Evolutionary conservation across 1,284 basidiomycete species (phyloP).

Genomic region (Pseudozyma tsukubaensis): DNA sequence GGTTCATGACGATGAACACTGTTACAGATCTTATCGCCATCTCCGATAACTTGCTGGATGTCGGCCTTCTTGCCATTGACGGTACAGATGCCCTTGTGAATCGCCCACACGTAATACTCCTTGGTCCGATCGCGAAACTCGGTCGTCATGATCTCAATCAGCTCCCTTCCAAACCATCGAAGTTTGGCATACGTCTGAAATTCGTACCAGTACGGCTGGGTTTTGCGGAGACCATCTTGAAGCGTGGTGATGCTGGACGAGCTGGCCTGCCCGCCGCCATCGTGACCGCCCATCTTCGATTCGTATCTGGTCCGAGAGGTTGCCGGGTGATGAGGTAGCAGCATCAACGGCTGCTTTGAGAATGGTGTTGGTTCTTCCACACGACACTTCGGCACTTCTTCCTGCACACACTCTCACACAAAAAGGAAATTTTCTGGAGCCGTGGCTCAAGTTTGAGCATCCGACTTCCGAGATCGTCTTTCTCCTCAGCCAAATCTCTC

Average conservation of each 20-base stretch:
- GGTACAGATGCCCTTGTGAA: constrained; percentile 93
- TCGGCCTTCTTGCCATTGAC: constrained; percentile 87
- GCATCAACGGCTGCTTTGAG: neutral
- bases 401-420: too few species aligned
- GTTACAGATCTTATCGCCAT: constrained; percentile 90
- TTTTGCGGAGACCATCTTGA: constrained; percentile 42
- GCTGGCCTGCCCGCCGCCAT: constrained; percentile 14
- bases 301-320: neutral
- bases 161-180: constrained; percentile 85
- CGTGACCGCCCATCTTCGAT: constrained; percentile 19
- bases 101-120: constrained; percentile 72
- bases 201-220: constrained; percentile 66
- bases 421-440: constrained; percentile 10
- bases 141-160: constrained; percentile 71
- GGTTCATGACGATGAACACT: constrained; percentile 96
- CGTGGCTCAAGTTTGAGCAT: neutral
- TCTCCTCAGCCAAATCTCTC: constrained; percentile 4
- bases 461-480: constrained; percentile 21
- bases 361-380: neutral
- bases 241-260: constrained; percentile 9
- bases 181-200: constrained; percentile 84
- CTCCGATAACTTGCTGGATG: constrained; percentile 81
- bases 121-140: constrained; percentile 70
- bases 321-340: neutral
- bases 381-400: constrained; percentile 5